Conservation (phyloP, 1,284 basidiomycete genomes). For the Austropuccinia psidii region DNA sequence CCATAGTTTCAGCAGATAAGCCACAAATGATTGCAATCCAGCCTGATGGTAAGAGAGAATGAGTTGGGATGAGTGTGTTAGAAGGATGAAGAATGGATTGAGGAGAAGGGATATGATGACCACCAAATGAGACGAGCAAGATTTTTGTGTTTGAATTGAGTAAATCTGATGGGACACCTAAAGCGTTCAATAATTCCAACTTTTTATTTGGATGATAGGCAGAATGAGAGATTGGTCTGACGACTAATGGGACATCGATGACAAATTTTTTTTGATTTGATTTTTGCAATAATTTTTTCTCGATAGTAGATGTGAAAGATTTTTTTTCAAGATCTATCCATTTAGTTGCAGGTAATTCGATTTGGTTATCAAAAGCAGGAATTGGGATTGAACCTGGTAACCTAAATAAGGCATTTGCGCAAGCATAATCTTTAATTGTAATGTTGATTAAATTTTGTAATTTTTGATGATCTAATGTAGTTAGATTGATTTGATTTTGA, state of each 20-base stretch:
- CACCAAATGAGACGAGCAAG: slow-evolving; percentile 67
- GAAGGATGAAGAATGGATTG: neutral
- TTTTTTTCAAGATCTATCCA: slow-evolving; percentile 57
- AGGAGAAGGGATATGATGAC: slow-evolving; percentile 62
- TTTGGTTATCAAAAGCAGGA: slow-evolving; percentile 56
- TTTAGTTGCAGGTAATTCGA: slow-evolving; percentile 55
- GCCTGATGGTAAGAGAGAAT: slow-evolving; percentile 54
- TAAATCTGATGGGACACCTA: slow-evolving; percentile 56
- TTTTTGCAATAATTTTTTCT: slow-evolving; percentile 33
- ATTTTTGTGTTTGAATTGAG: slow-evolving; percentile 52
- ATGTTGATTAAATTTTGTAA: slow-evolving; percentile 59
- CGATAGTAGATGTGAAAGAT: slow-evolving; percentile 53
- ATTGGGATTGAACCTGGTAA: slow-evolving; percentile 67
- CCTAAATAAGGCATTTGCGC: slow-evolving; percentile 61
- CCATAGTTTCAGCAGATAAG: slow-evolving; percentile 46
- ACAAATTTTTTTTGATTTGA: slow-evolving; percentile 41
- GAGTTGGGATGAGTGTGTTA: slow-evolving; percentile 31
- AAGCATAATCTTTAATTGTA: slow-evolving; percentile 60
- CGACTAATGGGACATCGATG: slow-evolving; percentile 59
- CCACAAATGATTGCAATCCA: slow-evolving; percentile 74
- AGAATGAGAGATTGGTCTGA: slow-evolving; percentile 53
- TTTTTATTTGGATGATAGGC: slow-evolving; percentile 52
- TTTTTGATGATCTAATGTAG: slow-evolving; percentile 53
- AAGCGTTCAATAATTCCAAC: slow-evolving; percentile 53
- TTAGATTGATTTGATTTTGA: slow-evolving; percentile 51